phyloP scores from a whole-genome alignment of 2,329 filamentous ascomycete species.

The Aspergillus sclerotialis region DNA sequence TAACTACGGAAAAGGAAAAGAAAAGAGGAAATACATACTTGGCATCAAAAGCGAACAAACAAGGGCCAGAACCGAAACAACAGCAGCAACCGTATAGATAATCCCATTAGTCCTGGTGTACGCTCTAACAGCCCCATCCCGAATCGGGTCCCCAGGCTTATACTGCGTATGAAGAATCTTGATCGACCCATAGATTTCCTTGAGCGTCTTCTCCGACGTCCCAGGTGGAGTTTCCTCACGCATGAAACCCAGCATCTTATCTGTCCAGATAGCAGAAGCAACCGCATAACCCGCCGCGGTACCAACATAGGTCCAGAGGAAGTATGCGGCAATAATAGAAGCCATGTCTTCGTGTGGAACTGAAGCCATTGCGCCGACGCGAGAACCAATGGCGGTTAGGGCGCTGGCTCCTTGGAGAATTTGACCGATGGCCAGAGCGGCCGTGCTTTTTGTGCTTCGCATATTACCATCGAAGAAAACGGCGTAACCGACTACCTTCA shows the following conservation, averaged over 20 bases:
- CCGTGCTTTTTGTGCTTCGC: slow-evolving; percentile 28
- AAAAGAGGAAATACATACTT: not conserved
- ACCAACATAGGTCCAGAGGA: slow-evolving; percentile 36
- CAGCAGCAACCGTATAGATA: slow-evolving; percentile 26
- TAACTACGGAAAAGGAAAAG: too few species aligned
- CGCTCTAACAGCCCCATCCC: slow-evolving; percentile 32
- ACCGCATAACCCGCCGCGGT: slow-evolving; percentile 35
- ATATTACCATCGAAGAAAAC: slow-evolving; percentile 24
- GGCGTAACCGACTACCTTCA: slow-evolving; percentile 32
- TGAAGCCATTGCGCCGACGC: slow-evolving; percentile 36
- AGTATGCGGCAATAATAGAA: slow-evolving; percentile 30
- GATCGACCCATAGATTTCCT: slow-evolving; percentile 30
- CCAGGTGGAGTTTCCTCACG: not conserved
- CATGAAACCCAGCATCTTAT: slow-evolving; percentile 3
- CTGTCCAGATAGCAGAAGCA: slow-evolving; percentile 32
- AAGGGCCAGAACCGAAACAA: slow-evolving; percentile 24
- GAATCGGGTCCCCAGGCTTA: slow-evolving; percentile 25
- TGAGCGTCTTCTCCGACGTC: not conserved
- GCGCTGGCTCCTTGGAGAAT: slow-evolving; percentile 33
- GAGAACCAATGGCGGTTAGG: slow-evolving; percentile 34
- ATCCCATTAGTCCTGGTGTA: slow-evolving; percentile 31
- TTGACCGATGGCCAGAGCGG: slow-evolving; percentile 28
- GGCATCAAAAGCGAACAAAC: slow-evolving; percentile 37
- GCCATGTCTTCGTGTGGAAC: slow-evolving; percentile 40
- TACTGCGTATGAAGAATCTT: slow-evolving; percentile 26